Evolutionary conservation across 1,284 basidiomycete genomes (phyloP).

Genomic region (Fomitopsis pinicola): DNA sequence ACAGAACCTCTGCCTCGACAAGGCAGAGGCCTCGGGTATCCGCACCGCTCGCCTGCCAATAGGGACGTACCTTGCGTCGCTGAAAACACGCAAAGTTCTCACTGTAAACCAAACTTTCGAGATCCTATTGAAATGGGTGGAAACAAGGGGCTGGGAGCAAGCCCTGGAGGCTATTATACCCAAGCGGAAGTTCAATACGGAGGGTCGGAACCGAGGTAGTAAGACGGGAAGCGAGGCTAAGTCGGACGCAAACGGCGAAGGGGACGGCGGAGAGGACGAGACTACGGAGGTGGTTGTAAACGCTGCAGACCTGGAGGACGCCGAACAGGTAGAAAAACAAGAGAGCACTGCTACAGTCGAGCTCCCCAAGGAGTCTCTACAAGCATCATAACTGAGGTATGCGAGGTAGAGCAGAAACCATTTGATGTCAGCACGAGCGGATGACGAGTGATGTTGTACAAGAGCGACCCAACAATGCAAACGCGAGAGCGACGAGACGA

Average conservation of each 20-base stretch:
- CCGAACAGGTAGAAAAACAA: neutral
- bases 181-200: slow-evolving; percentile 73
- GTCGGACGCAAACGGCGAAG: slow-evolving; percentile 8
- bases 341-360: neutral
- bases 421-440: neutral
- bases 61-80: slow-evolving; percentile 75
- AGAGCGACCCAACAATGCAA: neutral
- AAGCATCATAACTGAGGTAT: neutral
- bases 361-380: neutral
- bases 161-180: slow-evolving; percentile 87
- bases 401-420: neutral
- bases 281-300: slow-evolving; percentile 11
- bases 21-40: slow-evolving; percentile 74
- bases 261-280: slow-evolving; percentile 7
- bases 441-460: neutral
- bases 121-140: slow-evolving; percentile 89
- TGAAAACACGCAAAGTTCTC: slow-evolving; percentile 91
- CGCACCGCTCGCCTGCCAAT: slow-evolving; percentile 91
- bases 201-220: slow-evolving; percentile 23
- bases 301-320: slow-evolving; percentile 18
- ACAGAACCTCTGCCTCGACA: slow-evolving; percentile 87
- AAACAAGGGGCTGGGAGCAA: slow-evolving; percentile 76
- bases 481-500: neutral
- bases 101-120: slow-evolving; percentile 98
- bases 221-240: slow-evolving; percentile 15